Base-by-base conservation (phyloP, 305 asterid species). In the Caryopteris hybrid region DNA sequence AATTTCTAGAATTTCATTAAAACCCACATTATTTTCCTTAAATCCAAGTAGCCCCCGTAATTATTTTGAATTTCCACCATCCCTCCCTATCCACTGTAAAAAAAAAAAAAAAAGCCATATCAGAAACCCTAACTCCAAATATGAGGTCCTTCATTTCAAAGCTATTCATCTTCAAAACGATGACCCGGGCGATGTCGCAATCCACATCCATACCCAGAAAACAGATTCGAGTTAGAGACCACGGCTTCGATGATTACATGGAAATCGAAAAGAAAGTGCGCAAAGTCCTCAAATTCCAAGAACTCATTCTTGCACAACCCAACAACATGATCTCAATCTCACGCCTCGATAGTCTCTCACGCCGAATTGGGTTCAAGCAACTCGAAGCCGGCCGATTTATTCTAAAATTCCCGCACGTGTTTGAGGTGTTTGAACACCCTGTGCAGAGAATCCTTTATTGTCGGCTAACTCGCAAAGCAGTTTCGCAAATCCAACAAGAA, bases 371-470 rank as follows among this genome's bases (percentile, higher is more conserved):
- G 13, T 87, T 82, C 85, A 89, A 83, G 61, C 92, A 86, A 14
- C 76, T 76, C 56, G 96, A 88, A 73, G 80, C 95, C 0, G 95
- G 93, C 4, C 82, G 78, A 2, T 89, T 89, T 52, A 83, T 91
- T 14, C 90, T 87, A 77, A 91, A 83, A 67, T 86, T 83, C 63
- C 97, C 97, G 0, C 96, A 85, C 70, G 93, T 92, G 55, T 90
- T 92, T 65, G 95, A 92, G 66, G 79, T 90, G 18, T 90, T 92
- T 36, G 97, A 92, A 25, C 98, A 92, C 82, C 98, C 98, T 0
- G 96, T 92, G 14, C 98, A 90, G 68, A 74, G 98, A 42, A 88
- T 92, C 25, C 88, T 92, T 10, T 90, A 82, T 53, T 88, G 96
- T 58, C 74, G 96, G 50, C 72, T 92, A 0, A 61, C 93, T 9